Evolutionary conservation across 352 stramenopile species (phyloP), one percentile per base, ranked within the genome.

Genomic region (Halophytophthora polymorphica): DNA sequence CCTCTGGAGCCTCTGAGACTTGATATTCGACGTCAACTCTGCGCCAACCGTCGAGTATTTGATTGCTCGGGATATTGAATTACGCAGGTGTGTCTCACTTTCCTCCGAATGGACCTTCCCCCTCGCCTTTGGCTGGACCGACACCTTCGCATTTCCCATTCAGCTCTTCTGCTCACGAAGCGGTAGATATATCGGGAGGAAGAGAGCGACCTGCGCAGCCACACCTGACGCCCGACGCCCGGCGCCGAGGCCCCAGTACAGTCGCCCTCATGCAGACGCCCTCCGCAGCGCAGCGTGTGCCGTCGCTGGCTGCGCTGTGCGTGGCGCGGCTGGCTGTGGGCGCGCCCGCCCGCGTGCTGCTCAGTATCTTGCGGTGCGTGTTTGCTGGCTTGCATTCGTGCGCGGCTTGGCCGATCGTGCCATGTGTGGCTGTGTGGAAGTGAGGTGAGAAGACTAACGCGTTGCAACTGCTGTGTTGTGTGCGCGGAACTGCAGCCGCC

Each of bases 231-330:
- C 19, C n/a, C n/a, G n/a, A n/a, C n/a, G n/a, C n/a, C n/a, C n/a
- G n/a, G n/a, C n/a, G n/a, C n/a, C n/a, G n/a, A n/a, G n/a, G n/a
- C n/a, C n/a, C 53, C 45, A 56, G 45, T 60, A 47, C 57, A 57
- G n/a, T n/a, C n/a, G n/a, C n/a, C n/a, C n/a, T n/a, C n/a, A n/a
- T n/a, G n/a, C n/a, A n/a, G n/a, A n/a, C n/a, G n/a, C n/a, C n/a
- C n/a, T n/a, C n/a, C n/a, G 57, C 49, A 36, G 41, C 41, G 15
- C 45, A 53, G 50, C 56, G 34, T 35, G 56, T 75, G 47, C 77
- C 76, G 21, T 76, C 78, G 44, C 59, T 92, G 56, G 58, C 69
- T 23, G 73, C 69, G 49, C 71, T 87, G 34, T 92, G 81, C 44
- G 66, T 92, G 53, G 64, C 75, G 28, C 58, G 69, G 33, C 64